A percentile compares a stretch with the other conserved stretches of the same genome.
Evolutionary conservation across 2,329 filamentous ascomycete genomes (phyloP).

Genomic region (Thermoascus crustaceus): DNA sequence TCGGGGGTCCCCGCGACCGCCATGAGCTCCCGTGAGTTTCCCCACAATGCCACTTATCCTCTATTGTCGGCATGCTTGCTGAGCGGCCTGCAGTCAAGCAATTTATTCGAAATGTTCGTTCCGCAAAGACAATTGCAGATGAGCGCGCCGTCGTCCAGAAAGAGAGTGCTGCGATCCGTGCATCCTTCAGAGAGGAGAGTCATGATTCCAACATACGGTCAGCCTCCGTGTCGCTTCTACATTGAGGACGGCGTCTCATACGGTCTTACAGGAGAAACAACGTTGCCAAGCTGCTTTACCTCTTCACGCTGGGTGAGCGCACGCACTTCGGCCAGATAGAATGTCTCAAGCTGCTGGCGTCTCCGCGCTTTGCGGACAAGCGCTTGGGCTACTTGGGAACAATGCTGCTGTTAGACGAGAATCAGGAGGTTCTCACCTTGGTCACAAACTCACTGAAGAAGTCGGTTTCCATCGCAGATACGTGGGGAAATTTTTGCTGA

Average conservation of each 20-base stretch:
- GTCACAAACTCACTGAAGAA: slow-evolving; percentile 98
- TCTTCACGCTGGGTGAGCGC: slow-evolving; percentile 93
- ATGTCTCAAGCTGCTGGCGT: slow-evolving; percentile 94
- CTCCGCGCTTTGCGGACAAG: slow-evolving; percentile 96
- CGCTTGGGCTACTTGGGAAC: slow-evolving; percentile 90
- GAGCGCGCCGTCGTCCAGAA: slow-evolving; percentile 98
- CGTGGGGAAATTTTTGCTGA: slow-evolving; percentile 24
- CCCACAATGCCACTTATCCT: slow-evolving; percentile 12
- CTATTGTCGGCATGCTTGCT: slow-evolving; percentile 2
- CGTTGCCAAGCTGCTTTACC: slow-evolving; percentile 94
- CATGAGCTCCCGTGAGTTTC: slow-evolving; percentile 50
- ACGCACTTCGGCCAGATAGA: slow-evolving; percentile 99
- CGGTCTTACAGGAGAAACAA: slow-evolving; percentile 72
- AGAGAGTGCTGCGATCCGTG: slow-evolving; percentile 93
- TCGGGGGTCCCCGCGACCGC: slow-evolving; percentile 43
- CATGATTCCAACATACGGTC: slow-evolving; percentile 85
- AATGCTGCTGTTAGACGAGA: slow-evolving; percentile 92
- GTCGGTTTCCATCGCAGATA: slow-evolving; percentile 44
- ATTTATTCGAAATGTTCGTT: slow-evolving; percentile 98
- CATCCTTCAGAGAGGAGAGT: slow-evolving; percentile 96
- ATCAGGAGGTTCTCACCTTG: slow-evolving; percentile 92
- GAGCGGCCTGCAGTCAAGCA: slow-evolving; percentile 68
- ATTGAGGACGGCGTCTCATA: slow-evolving; percentile 13
- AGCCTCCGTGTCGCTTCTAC: slow-evolving; percentile 20
- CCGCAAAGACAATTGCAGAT: slow-evolving; percentile 97